phyloP scores from a whole-genome alignment of 768 basidiomycete genomes.

The Guyanaporus albipodus region DNA sequence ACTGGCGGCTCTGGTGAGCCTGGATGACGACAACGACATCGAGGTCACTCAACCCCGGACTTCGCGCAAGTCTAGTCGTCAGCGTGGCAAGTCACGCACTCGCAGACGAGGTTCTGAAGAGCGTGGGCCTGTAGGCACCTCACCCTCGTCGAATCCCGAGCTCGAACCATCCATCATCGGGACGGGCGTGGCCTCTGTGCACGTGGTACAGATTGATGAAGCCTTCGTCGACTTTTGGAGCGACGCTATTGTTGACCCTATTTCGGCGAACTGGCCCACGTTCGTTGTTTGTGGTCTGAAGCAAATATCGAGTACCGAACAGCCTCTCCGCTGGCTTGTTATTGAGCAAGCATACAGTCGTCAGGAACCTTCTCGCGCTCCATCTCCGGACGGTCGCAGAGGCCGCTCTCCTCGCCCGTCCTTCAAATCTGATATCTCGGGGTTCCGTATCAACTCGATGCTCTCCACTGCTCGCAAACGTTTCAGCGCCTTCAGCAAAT shows the following conservation, averaged over 20 bases:
- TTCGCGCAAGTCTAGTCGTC: slow-evolving; percentile 35
- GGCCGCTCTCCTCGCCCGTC: slow-evolving; percentile 43
- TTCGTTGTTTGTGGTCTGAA: slow-evolving; percentile 72
- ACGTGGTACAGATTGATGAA: slow-evolving; percentile 63
- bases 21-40: slow-evolving; percentile 63
- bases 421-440: slow-evolving; percentile 40
- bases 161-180: slow-evolving; percentile 23
- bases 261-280: slow-evolving; percentile 59
- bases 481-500: slow-evolving; percentile 55
- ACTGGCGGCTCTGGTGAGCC: slow-evolving; percentile 56
- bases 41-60: slow-evolving; percentile 46
- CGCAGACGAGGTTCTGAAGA: slow-evolving; percentile 24
- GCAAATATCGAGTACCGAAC: slow-evolving; percentile 19
- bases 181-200: slow-evolving; percentile 37
- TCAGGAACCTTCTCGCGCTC: slow-evolving; percentile 29
- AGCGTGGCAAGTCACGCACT: slow-evolving; percentile 26
- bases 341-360: slow-evolving; percentile 57
- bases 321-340: slow-evolving; percentile 56
- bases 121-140: slow-evolving; percentile 1
- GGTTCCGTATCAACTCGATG: slow-evolving; percentile 36
- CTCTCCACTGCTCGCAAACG: slow-evolving; percentile 54
- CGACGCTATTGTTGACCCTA: slow-evolving; percentile 67
- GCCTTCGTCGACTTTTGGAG: slow-evolving; percentile 83
- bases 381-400: slow-evolving; percentile 24
- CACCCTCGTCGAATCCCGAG: slow-evolving; percentile 20